Conservation (phyloP, 495 filamentous ascomycete genomes). For the Trypethelium eluteriae region DNA sequence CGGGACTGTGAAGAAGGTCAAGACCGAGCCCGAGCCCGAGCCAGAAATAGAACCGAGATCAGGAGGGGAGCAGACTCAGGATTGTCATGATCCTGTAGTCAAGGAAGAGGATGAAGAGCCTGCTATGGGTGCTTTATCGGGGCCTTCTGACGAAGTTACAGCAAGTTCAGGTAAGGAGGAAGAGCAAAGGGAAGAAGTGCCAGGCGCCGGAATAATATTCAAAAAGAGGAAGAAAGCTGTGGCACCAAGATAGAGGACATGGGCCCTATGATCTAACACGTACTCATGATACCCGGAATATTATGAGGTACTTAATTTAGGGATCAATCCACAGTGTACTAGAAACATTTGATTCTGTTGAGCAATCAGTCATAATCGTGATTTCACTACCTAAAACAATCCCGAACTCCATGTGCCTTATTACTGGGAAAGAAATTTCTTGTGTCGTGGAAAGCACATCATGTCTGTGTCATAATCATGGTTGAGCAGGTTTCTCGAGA, state of each 20-base stretch:
- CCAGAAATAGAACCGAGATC: conserved; percentile 30
- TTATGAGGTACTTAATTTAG: too few relatives aligned
- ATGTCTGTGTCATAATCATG: too few relatives aligned
- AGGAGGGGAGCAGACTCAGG: conserved; percentile 34
- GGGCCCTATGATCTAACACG: not conserved
- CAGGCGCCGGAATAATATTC: conserved; percentile 55
- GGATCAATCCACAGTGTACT: not conserved
- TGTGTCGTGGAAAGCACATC: not conserved
- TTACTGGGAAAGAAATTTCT: not conserved
- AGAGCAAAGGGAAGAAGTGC: conserved; percentile 24
- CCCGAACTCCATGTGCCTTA: not conserved
- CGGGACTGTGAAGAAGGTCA: conserved; percentile 31
- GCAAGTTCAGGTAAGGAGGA: conserved; percentile 31
- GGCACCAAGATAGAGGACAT: not conserved
- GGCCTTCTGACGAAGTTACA: conserved; percentile 15
- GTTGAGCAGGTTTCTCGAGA: too few relatives aligned
- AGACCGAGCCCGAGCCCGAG: conserved; percentile 9
- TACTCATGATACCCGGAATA: not conserved
- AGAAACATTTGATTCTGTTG: not conserved
- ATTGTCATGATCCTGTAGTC: conserved; percentile 26
- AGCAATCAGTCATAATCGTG: conserved; percentile 1
- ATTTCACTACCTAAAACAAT: conserved; percentile 4
- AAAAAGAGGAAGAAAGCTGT: conserved; percentile 67
- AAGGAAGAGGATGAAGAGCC: conserved; percentile 34
- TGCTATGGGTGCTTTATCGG: conserved; percentile 5